Evolutionary conservation across 2,329 filamentous ascomycete genomes (phyloP), one percentile per base, ranked within the genome.

Genomic region (Hymenoscyphus occultus): DNA sequence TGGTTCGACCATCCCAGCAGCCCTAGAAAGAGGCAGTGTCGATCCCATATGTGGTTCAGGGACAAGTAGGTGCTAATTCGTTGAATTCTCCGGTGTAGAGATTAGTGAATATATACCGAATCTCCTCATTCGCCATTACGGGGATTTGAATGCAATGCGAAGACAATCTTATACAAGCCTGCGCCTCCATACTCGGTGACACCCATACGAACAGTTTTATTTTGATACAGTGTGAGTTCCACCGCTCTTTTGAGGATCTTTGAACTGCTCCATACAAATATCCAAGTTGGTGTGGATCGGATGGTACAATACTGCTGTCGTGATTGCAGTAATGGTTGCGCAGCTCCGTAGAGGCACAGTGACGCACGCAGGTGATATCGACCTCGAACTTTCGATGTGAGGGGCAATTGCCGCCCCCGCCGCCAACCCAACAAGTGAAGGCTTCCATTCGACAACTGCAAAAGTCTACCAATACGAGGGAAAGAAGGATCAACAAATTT

Each of bases 221-320:
- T 56, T 56, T 19, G 32, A 16, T 57, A 35, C 13, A 35, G 16
- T 32, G 32, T 35, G 54, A 14, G 54, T 5, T 39, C 54, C 54
- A 57, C 28, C 54, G 54, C 54, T 57, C 54, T 51, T 61, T 32
- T 51, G 54, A n/a, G 54, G 28, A 57, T 57, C 54, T 16, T 57
- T 57, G 14, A 7, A 35, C 54, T 57, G 28, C 54, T 32, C 31
- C 19, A n/a, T 6, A 19, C 54, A 16, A 10, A 32, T 57, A 5
- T 22, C 28, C 28, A 28, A 32, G 7, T 12, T 28, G 54, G 10
- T 39, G 54, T 57, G 54, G 5, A 56, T 56, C 13, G 28, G 22
- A 56, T 31, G 7, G 10, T 31, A 9, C 54, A 35, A 12, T 19
- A 9, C 28, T 22, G 22, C 22, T 22, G 54, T 4, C 9, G 54